Percentiles rank a stretch among this genome's conserved stretches.
These are phyloP conservation scores for Rhododendron henanense DNA, from an alignment of 148 eudicot genomes.

Conservation along the genomic window DNA sequence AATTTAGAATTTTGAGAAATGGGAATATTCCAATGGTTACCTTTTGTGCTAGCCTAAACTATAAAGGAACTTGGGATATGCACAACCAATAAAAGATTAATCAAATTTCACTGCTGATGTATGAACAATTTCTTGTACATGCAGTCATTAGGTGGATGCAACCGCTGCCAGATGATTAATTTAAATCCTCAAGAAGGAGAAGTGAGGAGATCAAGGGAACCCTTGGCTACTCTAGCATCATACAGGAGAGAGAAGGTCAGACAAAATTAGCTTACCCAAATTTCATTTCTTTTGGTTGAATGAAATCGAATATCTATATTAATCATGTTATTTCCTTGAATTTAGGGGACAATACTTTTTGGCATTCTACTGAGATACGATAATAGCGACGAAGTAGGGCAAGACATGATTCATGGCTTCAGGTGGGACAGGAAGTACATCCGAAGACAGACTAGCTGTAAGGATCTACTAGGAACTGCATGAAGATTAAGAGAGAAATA, in stretches of 20 bases:
- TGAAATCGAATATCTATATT: neutral
- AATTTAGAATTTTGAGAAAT: neutral
- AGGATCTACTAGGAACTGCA: neutral
- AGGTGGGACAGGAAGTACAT: constrained; percentile 65
- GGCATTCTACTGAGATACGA: constrained; percentile 67
- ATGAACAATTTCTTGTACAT: neutral
- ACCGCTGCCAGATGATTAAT: constrained; percentile 95
- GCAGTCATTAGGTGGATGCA: constrained; percentile 95
- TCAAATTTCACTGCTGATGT: constrained; percentile 1
- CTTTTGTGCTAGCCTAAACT: neutral
- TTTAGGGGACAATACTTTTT: constrained; percentile 82
- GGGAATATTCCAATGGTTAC: neutral
- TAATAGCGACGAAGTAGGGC: constrained; percentile 15
- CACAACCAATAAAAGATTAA: neutral
- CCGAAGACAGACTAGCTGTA: constrained; percentile 28
- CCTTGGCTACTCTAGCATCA: constrained; percentile 85
- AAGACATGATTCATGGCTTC: constrained; percentile 40
- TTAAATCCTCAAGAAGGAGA: constrained; percentile 43
- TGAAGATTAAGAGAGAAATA: neutral
- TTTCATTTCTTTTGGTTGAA: neutral
- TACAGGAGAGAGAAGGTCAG: constrained; percentile 81
- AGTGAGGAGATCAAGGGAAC: constrained; percentile 63
- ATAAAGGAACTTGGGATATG: neutral
- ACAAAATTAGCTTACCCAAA: neutral
- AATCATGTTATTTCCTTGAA: neutral